Base-by-base conservation (phyloP, 2,329 filamentous ascomycete genomes). In the Orbilia ellipsospora region DNA sequence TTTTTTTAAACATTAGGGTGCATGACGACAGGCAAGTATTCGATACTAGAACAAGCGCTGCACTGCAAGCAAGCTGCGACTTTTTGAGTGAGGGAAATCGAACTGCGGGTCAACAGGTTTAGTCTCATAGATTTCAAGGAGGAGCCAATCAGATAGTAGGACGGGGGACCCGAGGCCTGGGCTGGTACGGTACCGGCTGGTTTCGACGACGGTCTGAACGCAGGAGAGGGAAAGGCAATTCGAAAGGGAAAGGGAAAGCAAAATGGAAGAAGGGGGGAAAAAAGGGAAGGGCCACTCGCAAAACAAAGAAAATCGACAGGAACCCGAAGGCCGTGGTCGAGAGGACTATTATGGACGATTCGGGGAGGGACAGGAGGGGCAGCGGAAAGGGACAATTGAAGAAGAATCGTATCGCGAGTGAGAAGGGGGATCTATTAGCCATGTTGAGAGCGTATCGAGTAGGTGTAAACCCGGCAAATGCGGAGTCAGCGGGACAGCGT, bases 401-500 rank as follows among this genome's bases (percentile, higher is more conserved):
- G 44, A 55, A 31, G 55, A 57, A 55, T 57, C 40, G 40, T 40
- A 63, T 57, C 50, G 54, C 51, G 31, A 36, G 10, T 6, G 31
- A 36, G 31, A 45, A 52, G 65, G 62, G 36, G 68, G 61, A 28
- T 66, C 55, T 56, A 62, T 62, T 73, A 73, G 56, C 69, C 61
- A 56, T 50, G 54, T 48, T 59, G 55, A 36, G 48, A 52, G 64
- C 54, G 64, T n/a, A 68, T 68, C 54, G 61, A 66, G 68, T 48
- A 73, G 40, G 68, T 73, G 61, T 44, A 65, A 65, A 72, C 67
- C 68, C 68, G 68, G 68, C 68, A 73, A 65, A 73, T 73, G 61
- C 68, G 68, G 68, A 73, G 60, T 50, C 51, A 61, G 23, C 13
- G 31, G 31, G 31, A 36, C 31, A 36, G 31, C 16, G 23, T 51